A percentile compares a stretch with the other conserved stretches of the same genome.
These are phyloP conservation scores for Plasmodium vinckei DNA, from an alignment of 169 alveolate species.

Conservation along the genomic window DNA sequence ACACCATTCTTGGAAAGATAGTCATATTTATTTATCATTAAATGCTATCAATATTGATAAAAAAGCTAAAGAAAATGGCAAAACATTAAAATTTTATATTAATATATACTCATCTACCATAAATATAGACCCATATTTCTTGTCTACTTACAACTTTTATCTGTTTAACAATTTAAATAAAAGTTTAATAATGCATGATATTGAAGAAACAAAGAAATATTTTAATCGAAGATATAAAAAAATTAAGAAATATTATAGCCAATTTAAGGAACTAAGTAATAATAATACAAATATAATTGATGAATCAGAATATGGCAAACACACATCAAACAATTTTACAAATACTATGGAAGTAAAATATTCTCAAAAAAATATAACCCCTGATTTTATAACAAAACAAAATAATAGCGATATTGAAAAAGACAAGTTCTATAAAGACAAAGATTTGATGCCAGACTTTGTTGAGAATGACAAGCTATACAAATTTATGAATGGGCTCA, in stretches of 20 bases:
- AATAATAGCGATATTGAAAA: background rate
- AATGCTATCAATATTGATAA: conserved; percentile 4
- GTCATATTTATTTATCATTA: conserved; percentile 44
- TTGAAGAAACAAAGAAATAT: conserved; percentile 49
- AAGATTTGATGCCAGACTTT: background rate
- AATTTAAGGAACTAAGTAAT: background rate
- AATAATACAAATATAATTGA: background rate
- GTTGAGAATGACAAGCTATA: conserved; percentile 9
- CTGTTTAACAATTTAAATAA: conserved; percentile 57
- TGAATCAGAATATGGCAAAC: background rate
- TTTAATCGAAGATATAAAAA: conserved; percentile 19
- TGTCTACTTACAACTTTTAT: conserved; percentile 49
- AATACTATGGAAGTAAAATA: background rate
- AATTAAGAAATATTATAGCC: conserved; percentile 21
- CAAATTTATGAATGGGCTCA: conserved; percentile 26
- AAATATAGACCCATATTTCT: conserved; percentile 58
- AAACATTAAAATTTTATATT: conserved; percentile 54
- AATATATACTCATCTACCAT: conserved; percentile 36
- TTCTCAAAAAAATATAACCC: too few species aligned
- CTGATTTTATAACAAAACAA: background rate
- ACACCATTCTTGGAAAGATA: conserved; percentile 44
- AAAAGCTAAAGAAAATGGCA: conserved; percentile 8
- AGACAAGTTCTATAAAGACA: background rate
- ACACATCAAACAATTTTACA: background rate
- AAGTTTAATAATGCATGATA: conserved; percentile 49